phyloP scores from a whole-genome alignment of 495 filamentous ascomycete species.

The Choiromyces venosus region DNA sequence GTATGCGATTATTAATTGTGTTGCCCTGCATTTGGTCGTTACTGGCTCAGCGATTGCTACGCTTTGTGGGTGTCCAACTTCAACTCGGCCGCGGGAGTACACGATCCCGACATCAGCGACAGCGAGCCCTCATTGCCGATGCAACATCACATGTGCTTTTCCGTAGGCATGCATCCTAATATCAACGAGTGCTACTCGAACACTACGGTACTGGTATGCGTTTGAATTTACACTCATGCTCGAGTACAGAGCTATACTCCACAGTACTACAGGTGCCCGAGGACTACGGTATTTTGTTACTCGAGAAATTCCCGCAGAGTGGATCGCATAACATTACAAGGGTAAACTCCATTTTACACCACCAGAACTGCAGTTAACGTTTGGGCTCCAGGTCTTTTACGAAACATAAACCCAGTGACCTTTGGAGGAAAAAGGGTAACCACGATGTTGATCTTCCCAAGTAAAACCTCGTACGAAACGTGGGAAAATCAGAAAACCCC shows the following conservation, averaged over 20 bases:
- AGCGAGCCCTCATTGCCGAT: not conserved
- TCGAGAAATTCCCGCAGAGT: not conserved
- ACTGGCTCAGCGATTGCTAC: too few relatives aligned
- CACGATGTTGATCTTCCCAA: not conserved
- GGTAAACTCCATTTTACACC: not conserved
- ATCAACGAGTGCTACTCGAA: not conserved
- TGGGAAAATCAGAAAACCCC: not conserved
- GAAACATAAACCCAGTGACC: not conserved
- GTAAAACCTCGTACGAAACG: not conserved
- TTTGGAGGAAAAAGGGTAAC: not conserved
- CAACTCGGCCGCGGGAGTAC: too few relatives aligned
- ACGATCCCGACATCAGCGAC: not conserved
- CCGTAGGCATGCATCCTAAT: not conserved
- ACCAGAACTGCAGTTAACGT: not conserved
- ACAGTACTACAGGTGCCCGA: not conserved
- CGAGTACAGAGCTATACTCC: too few relatives aligned
- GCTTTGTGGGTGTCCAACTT: too few relatives aligned
- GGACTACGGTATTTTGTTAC: not conserved
- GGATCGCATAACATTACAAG: not conserved
- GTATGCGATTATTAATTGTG: too few relatives aligned
- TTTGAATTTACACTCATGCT: not conserved
- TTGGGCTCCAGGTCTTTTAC: not conserved
- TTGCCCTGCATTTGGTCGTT: too few relatives aligned
- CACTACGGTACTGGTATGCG: not conserved
- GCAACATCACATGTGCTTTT: not conserved